A percentile compares a stretch with the other conserved stretches of the same genome.
Conservation (phyloP, 345 rosid species). For the Noccaea bulbosa region DNA sequence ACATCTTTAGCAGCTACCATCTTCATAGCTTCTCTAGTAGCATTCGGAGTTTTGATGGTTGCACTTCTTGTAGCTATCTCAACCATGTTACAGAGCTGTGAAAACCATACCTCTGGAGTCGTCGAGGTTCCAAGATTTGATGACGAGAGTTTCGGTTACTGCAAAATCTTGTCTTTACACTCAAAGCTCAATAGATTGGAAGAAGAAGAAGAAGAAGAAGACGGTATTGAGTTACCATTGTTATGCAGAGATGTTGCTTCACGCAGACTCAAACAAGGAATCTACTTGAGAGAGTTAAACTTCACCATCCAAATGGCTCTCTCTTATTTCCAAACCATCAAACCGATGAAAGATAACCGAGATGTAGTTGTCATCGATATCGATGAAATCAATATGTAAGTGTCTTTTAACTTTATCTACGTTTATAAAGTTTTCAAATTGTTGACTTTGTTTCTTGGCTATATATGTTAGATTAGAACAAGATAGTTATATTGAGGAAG, state of each 20-base stretch:
- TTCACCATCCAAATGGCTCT: conserved; percentile 52
- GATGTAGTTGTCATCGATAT: conserved; percentile 71
- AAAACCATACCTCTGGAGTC: conserved; percentile 52
- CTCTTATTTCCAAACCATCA: conserved; percentile 47
- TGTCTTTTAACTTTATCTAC: neutral
- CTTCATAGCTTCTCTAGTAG: conserved; percentile 62
- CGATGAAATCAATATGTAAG: conserved; percentile 59
- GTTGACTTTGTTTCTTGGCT: too few species aligned
- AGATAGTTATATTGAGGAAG: conserved; percentile 50
- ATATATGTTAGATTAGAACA: conserved; percentile 44
- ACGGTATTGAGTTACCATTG: conserved; percentile 54
- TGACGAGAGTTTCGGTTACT: conserved; percentile 50
- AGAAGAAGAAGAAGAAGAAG: too few species aligned
- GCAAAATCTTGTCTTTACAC: conserved; percentile 57
- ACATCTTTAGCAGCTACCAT: conserved; percentile 73
- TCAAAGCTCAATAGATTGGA: conserved; percentile 75
- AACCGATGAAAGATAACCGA: conserved; percentile 44
- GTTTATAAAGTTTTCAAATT: too few species aligned
- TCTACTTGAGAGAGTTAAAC: conserved; percentile 59
- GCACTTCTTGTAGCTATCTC: conserved; percentile 65
- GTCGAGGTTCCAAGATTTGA: conserved; percentile 47
- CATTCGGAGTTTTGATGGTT: conserved; percentile 62
- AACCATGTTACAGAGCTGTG: conserved; percentile 79
- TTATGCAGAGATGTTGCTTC: conserved; percentile 56
- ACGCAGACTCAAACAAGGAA: conserved; percentile 52